Evolutionary conservation across 495 filamentous ascomycete genomes (phyloP), one percentile per base, ranked within the genome.

Genomic region (Oleoguttula mirabilis): DNA sequence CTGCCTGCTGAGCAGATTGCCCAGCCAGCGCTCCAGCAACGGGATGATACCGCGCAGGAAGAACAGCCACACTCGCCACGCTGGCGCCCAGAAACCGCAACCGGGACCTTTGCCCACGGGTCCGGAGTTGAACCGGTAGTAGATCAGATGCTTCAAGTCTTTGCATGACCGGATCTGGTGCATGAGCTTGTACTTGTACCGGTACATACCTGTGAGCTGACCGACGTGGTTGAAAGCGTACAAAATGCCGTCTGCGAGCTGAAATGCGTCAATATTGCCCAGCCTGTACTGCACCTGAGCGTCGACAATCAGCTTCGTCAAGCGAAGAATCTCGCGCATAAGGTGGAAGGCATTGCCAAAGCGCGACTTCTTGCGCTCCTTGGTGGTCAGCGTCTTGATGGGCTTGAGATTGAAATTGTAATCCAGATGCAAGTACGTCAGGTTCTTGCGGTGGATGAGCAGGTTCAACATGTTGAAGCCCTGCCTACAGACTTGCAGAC

Each of bases 101-200:
- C 92, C 92, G 40, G 92, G 92, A 41, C 92, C 92, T 59, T 99
- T 99, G 21, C 92, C 92, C 32, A 99, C 92, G 17, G 92, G 83
- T 0, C 88, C 90, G 24, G 88, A 88, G 61, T 99, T 99, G 68
- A 99, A 99, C 11, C 92, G 84, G 60, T 99, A 95, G 67, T 99
- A 99, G 49, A 99, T 95, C 38, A 99, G 60, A 75, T 99, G 92
- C 74, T 99, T 99, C 56, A 99, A 65, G 65, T 99, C 92, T 60
- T 99, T 99, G 68, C 92, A 99, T 2, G 92, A 90, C 35, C 92
- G 86, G 55, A 99, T 96, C 64, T 99, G 92, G 61, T 99, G 92
- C 92, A 99, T 99, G 25, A 99, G 73, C 69, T 99, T 99, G 68
- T 99, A 99, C 71, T 99, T 99, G 75, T 99, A 99, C 21, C 92